Percentiles rank a stretch among this genome's conserved stretches.
Evolutionary conservation across 2,329 filamentous ascomycete species (phyloP).

Genomic region (Didymella pomorum): DNA sequence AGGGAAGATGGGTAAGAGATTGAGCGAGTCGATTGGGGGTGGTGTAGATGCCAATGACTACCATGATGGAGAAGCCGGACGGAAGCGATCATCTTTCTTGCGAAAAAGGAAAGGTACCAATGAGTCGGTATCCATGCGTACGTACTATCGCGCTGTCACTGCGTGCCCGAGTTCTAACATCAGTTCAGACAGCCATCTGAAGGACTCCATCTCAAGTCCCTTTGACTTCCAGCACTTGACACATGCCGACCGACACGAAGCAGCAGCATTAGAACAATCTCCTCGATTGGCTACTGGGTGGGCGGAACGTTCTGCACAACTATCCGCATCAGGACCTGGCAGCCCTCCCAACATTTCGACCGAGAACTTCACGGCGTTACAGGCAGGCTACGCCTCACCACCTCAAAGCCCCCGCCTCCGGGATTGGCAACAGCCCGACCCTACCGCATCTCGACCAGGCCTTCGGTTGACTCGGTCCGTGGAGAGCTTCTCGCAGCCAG

Average conservation of each 20-base stretch:
- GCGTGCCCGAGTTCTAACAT: neutral
- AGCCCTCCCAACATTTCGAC: constrained; percentile 10
- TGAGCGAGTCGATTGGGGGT: constrained; percentile 44
- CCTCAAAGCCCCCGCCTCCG: constrained; percentile 34
- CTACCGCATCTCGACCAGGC: constrained; percentile 22
- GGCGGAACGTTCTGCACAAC: constrained; percentile 9
- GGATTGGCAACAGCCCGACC: constrained; percentile 25
- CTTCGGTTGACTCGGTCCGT: constrained; percentile 49
- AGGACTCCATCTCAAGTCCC: constrained; percentile 63
- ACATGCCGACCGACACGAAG: constrained; percentile 64
- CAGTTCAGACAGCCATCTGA: constrained; percentile 34
- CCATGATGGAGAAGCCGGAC: constrained; percentile 37
- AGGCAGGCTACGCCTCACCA: constrained; percentile 33
- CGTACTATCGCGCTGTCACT: constrained; percentile 17
- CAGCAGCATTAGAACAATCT: constrained; percentile 61
- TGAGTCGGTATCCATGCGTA: constrained; percentile 37
- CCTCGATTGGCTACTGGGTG: constrained; percentile 57
- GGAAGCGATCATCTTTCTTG: constrained; percentile 45
- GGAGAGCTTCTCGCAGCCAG: constrained; percentile 65
- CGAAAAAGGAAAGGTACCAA: constrained; percentile 41
- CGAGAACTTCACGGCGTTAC: constrained; percentile 15
- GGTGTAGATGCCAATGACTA: constrained; percentile 29
- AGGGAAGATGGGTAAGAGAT: constrained; percentile 46
- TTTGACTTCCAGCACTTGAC: constrained; percentile 72
- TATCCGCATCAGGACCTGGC: constrained; percentile 5